Base-by-base conservation (phyloP, 2,329 filamentous ascomycete species). In the Stagonosporopsis rhizophila region DNA sequence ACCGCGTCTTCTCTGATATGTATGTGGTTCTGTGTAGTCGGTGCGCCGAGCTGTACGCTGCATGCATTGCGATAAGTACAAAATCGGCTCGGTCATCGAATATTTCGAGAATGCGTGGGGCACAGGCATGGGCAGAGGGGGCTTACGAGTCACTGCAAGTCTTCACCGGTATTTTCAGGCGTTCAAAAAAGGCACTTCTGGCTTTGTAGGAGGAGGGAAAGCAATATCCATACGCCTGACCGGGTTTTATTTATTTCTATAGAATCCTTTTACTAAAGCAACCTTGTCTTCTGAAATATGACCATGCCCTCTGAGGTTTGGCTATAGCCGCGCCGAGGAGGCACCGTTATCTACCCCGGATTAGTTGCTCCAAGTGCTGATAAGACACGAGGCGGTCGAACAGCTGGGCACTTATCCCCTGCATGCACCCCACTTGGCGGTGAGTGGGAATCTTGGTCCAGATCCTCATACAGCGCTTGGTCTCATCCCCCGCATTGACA, bases 291-390 rank as follows among this genome's bases (percentile, higher is more conserved):
- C 37, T 44, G 58, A 57, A 6, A 12, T 8, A 7, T 48, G 41
- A 42, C 54, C 44, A 44, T 52, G 37, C 58, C 54, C 58, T 63
- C 40, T 52, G 61, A 39, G 59, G 51, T n/a, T 32, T 44, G 44
- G 42, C 30, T 46, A 39, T 20, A 56, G 42, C 28, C 42, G 46
- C 40, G 49, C 64, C 60, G 58, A 65, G 41, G 42, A 47, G n/a
- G 45, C 40, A 35, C 42, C 61, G 54, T 60, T 54, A 56, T 62
- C 56, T 52, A 52, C 63, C 65, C 68, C 64, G 61, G 67, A 66
- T 68, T 65, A 70, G 67, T 62, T 65, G 62, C 47, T 56, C 39
- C 58, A 63, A 37, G 39, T 55, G 49, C 53, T 64, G 61, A 69
- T 69, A 67, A 64, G 59, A 59, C 50, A 52, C 59, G 60, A 67